These are phyloP conservation scores for Saccharomycopsis selenospora DNA, from an alignment of 805 yeast genomes.

Conservation along the genomic window DNA sequence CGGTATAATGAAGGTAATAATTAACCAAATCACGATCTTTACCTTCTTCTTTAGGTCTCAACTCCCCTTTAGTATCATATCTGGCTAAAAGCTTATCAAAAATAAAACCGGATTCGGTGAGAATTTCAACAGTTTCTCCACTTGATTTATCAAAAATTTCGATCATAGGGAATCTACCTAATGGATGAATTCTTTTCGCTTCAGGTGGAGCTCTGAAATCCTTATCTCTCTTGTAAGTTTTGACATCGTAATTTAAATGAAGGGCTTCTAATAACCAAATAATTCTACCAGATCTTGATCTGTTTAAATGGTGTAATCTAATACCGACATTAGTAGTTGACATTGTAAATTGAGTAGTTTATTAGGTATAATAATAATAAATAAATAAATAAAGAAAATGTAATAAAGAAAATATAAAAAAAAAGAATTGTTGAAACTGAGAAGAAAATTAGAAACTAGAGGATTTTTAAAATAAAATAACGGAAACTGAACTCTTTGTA, in stretches of 20 bases:
- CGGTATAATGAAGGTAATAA: constrained; percentile 51
- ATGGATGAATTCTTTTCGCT: constrained; percentile 47
- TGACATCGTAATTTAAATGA: constrained; percentile 45
- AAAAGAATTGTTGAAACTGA: no score
- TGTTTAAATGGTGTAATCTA: constrained; percentile 33
- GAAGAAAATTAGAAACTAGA: no score
- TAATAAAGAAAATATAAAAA: no score
- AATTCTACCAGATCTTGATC: constrained; percentile 55
- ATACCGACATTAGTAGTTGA: no score
- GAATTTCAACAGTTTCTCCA: constrained; percentile 26
- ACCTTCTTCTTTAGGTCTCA: constrained; percentile 37
- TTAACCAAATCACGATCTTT: constrained; percentile 41
- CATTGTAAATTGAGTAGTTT: no score
- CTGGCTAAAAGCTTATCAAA: constrained; percentile 42
- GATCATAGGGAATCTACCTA: constrained; percentile 58
- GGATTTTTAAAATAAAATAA: no score
- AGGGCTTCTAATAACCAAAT: constrained; percentile 61
- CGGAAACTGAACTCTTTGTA: no score
- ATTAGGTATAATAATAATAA: no score
- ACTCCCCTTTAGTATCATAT: constrained; percentile 38
- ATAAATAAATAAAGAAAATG: no score
- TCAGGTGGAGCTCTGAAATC: constrained; percentile 44
- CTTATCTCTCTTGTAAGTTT: constrained; percentile 43
- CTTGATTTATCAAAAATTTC: constrained; percentile 34
- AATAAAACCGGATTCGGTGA: constrained; percentile 59